Percentiles rank a stretch among this genome's conserved stretches.
phyloP scores from a whole-genome alignment of 2,329 filamentous ascomycete genomes.

The Fusarium sp. region DNA sequence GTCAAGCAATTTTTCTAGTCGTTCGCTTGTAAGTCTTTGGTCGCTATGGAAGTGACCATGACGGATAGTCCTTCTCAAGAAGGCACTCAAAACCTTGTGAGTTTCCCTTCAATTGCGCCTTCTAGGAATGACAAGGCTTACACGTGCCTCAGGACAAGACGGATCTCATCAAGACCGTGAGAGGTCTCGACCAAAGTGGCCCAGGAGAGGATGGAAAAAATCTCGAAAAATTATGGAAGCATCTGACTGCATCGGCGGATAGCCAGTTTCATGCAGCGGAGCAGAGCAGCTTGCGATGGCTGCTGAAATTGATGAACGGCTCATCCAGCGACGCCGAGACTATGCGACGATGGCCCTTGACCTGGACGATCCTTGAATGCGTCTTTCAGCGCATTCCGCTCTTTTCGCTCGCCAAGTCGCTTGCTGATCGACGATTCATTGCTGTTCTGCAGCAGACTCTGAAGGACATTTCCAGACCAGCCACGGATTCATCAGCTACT shows the following conservation, averaged over 20 bases:
- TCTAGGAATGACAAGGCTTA: slow-evolving; percentile 31
- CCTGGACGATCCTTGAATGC: slow-evolving; percentile 72
- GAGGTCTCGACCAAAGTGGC: slow-evolving; percentile 66
- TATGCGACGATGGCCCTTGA: slow-evolving; percentile 65
- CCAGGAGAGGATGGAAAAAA: slow-evolving; percentile 59
- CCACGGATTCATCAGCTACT: slow-evolving; percentile 41
- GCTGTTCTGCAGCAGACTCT: slow-evolving; percentile 74
- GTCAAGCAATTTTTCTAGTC: slow-evolving; percentile 17
- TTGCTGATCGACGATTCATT: slow-evolving; percentile 78
- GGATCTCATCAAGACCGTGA: slow-evolving; percentile 63
- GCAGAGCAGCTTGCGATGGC: slow-evolving; percentile 70
- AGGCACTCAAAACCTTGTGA: slow-evolving; percentile 21
- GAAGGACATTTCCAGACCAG: slow-evolving; percentile 63
- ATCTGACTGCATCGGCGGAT: slow-evolving; percentile 56
- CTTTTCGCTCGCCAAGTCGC: slow-evolving; percentile 75
- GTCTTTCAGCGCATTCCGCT: slow-evolving; percentile 75
- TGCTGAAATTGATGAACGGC: slow-evolving; percentile 71
- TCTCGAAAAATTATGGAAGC: slow-evolving; percentile 62
- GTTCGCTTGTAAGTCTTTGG: slow-evolving; percentile 6
- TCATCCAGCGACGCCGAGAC: slow-evolving; percentile 60
- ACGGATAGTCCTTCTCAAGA: slow-evolving; percentile 14
- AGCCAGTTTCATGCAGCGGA: slow-evolving; percentile 64
- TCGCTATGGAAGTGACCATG: slow-evolving; percentile 40
- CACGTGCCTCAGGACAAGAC: slow-evolving; percentile 44
- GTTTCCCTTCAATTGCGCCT: slow-evolving; percentile 10